Evolutionary conservation across 306 rosid species (phyloP).

Genomic region (Medicago truncatula): MtrunA17r5.0-ANR NC_053046.1:40859001-40859500

Average conservation of each 20-base stretch:
- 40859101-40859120: conserved; percentile 5
- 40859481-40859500: conserved; percentile 93
- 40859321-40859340: conserved; percentile 58
- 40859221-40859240: neutral
- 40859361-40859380: conserved; percentile 30
- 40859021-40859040: no score
- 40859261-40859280: neutral
- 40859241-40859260: neutral
- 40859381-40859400: conserved; percentile 25
- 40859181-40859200: neutral
- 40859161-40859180: no score
- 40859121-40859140: neutral
- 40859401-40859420: conserved; percentile 29
- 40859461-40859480: conserved; percentile 73
- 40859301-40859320: neutral
- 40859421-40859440: conserved; percentile 71
- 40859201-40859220: neutral
- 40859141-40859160: neutral
- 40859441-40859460: conserved; percentile 77
- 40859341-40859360: neutral
- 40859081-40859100: neutral
- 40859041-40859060: neutral
- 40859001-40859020: no score
- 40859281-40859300: neutral
- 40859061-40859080: neutral